These are phyloP conservation scores for Stenogyne calaminthoides DNA, from an alignment of 305 asterid species.

Conservation along the genomic window DNA sequence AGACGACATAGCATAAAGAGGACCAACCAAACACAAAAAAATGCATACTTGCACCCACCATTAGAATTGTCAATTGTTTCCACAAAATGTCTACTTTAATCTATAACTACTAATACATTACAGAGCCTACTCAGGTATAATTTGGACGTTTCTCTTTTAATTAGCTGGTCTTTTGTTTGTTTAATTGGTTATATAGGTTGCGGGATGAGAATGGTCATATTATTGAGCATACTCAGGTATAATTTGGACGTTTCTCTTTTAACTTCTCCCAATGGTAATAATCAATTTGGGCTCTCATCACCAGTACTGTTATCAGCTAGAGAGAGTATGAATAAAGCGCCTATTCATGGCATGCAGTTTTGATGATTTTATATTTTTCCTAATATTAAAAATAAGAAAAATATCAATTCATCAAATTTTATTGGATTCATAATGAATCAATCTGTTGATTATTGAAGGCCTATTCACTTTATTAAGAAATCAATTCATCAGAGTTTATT, in stretches of 20 bases:
- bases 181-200: slow-evolving; percentile 55
- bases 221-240: slow-evolving; percentile 85
- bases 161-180: slow-evolving; percentile 15
- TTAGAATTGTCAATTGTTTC: too few relatives aligned
- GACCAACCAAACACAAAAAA: too few relatives aligned
- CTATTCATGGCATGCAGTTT: not conserved
- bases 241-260: slow-evolving; percentile 11
- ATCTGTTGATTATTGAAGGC: not conserved
- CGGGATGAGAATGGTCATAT: slow-evolving; percentile 78
- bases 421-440: slow-evolving; percentile 3
- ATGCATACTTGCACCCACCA: too few relatives aligned
- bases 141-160: slow-evolving; percentile 8
- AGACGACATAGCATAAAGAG: too few relatives aligned
- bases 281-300: not conserved
- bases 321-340: not conserved
- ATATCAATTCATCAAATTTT: not conserved
- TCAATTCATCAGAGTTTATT: not conserved
- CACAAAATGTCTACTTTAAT: too few relatives aligned
- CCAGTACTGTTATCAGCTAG: not conserved
- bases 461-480: not conserved
- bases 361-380: slow-evolving; percentile 9
- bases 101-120: too few relatives aligned
- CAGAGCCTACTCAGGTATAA: slow-evolving; percentile 79
- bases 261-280: slow-evolving; percentile 12
- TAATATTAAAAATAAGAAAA: not conserved